Evolutionary conservation across 441 rosid genomes (phyloP).

Genomic region (Biscutella laevigata): DNA sequence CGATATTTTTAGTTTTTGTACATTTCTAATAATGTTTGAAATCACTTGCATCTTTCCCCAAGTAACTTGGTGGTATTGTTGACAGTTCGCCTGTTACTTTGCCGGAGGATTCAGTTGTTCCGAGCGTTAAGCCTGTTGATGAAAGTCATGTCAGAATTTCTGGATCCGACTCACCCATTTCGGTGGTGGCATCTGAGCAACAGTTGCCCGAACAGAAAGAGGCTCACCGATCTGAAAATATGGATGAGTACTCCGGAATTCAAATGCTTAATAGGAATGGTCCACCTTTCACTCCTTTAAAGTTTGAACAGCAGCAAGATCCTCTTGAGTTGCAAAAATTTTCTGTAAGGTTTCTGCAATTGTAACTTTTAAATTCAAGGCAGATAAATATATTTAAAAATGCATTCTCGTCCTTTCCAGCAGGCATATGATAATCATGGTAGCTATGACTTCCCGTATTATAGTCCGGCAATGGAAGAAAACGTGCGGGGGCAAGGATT

Average conservation of each 20-base stretch:
- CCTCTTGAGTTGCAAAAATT: conserved; percentile 48
- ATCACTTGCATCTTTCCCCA: not conserved
- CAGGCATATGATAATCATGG: conserved; percentile 70
- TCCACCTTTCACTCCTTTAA: conserved; percentile 48
- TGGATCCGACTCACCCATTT: conserved; percentile 50
- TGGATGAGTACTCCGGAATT: conserved; percentile 45
- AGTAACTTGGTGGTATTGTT: conserved; percentile 20
- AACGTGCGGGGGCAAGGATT: conserved; percentile 51
- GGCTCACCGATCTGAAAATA: conserved; percentile 41
- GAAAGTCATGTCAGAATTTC: conserved; percentile 50
- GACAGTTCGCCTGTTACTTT: conserved; percentile 43
- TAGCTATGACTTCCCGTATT: conserved; percentile 65
- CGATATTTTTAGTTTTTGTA: not conserved
- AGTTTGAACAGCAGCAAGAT: conserved; percentile 50
- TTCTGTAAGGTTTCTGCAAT: conserved; percentile 40
- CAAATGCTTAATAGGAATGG: conserved; percentile 46
- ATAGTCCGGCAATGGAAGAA: conserved; percentile 66
- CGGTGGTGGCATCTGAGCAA: conserved; percentile 48
- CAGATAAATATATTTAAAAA: not conserved
- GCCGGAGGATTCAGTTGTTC: conserved; percentile 40
- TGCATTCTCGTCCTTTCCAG: conserved; percentile 17
- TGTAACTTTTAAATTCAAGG: not conserved
- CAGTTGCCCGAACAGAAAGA: conserved; percentile 51
- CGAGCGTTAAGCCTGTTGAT: conserved; percentile 41
- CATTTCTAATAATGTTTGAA: not conserved